A percentile compares a stretch with the other conserved stretches of the same genome.
phyloP scores from a whole-genome alignment of 306 rosid species.

The Sphenostylis stenocarpa region DNA sequence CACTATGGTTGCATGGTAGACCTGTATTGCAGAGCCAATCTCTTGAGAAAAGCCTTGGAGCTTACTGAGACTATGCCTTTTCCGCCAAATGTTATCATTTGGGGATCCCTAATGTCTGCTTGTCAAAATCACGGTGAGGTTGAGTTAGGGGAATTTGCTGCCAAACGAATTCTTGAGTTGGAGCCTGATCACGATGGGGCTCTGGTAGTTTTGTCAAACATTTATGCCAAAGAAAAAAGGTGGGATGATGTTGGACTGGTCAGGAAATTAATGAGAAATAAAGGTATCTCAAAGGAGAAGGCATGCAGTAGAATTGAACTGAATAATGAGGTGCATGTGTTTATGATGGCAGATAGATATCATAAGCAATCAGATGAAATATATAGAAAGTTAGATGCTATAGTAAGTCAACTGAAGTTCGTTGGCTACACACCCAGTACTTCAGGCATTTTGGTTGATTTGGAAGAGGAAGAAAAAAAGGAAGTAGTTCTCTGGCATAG shows the following conservation, averaged over 20 bases:
- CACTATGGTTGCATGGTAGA: slow-evolving; percentile 97
- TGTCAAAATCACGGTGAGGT: slow-evolving; percentile 65
- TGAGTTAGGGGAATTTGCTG: slow-evolving; percentile 82
- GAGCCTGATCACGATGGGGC: slow-evolving; percentile 86
- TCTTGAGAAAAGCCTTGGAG: slow-evolving; percentile 71
- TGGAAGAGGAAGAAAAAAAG: slow-evolving; percentile 78
- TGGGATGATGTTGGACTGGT: slow-evolving; percentile 76
- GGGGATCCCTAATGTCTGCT: slow-evolving; percentile 93
- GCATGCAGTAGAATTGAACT: slow-evolving; percentile 73
- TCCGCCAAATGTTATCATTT: slow-evolving; percentile 77
- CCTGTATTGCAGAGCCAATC: slow-evolving; percentile 80
- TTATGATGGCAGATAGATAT: slow-evolving; percentile 76
- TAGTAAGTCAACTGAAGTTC: slow-evolving; percentile 59
- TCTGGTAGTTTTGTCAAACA: slow-evolving; percentile 71
- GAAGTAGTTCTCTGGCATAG: slow-evolving; percentile 77
- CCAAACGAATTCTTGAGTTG: slow-evolving; percentile 65
- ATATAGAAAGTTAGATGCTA: slow-evolving; percentile 69
- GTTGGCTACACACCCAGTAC: slow-evolving; percentile 68
- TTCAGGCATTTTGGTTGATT: slow-evolving; percentile 52
- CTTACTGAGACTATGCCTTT: slow-evolving; percentile 76
- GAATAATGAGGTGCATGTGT: slow-evolving; percentile 63
- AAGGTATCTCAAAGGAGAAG: slow-evolving; percentile 71
- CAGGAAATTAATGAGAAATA: slow-evolving; percentile 60
- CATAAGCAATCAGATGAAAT: slow-evolving; percentile 64
- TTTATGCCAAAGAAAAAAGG: slow-evolving; percentile 75